phyloP scores from a whole-genome alignment of 805 yeast genomes.

The Candida berthetii region DNA sequence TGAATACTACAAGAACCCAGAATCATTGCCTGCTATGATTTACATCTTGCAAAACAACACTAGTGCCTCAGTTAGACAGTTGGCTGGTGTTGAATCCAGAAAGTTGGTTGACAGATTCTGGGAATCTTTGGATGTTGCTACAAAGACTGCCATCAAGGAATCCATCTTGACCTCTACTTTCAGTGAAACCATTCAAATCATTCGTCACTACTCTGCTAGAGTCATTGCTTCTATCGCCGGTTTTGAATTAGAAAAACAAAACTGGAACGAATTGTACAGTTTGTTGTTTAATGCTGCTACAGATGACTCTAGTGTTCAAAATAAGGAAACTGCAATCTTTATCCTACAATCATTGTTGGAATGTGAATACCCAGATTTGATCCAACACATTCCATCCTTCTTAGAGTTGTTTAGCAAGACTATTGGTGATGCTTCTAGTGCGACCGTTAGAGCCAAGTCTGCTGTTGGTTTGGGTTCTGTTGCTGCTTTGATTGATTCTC shows the following conservation, averaged over 20 bases:
- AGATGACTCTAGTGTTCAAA: slow-evolving; percentile 39
- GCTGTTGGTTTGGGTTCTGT: slow-evolving; percentile 71
- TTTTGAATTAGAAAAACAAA: slow-evolving; percentile 56
- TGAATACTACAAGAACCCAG: slow-evolving; percentile 66
- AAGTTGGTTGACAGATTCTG: slow-evolving; percentile 73
- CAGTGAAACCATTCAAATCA: slow-evolving; percentile 51
- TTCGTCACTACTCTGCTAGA: slow-evolving; percentile 87
- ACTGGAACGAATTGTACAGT: slow-evolving; percentile 78
- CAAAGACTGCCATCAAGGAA: slow-evolving; percentile 57
- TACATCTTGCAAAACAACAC: slow-evolving; percentile 70
- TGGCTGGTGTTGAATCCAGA: slow-evolving; percentile 96
- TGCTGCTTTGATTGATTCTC: slow-evolving; percentile 61
- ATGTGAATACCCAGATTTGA: slow-evolving; percentile 52
- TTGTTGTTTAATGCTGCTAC: slow-evolving; percentile 63
- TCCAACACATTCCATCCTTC: slow-evolving; percentile 56
- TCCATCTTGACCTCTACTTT: slow-evolving; percentile 67
- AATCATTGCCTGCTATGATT: slow-evolving; percentile 74
- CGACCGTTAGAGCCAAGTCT: slow-evolving; percentile 75
- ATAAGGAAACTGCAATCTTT: slow-evolving; percentile 80
- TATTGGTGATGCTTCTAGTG: slow-evolving; percentile 51
- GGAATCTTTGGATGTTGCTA: slow-evolving; percentile 37
- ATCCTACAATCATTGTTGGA: slow-evolving; percentile 76
- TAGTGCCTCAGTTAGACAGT: slow-evolving; percentile 71
- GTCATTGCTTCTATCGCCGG: slow-evolving; percentile 83
- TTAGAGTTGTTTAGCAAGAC: slow-evolving; percentile 66